These are phyloP conservation scores for Yarrowia hollandica DNA, from an alignment of 805 yeast species.

Conservation along the genomic window DNA sequence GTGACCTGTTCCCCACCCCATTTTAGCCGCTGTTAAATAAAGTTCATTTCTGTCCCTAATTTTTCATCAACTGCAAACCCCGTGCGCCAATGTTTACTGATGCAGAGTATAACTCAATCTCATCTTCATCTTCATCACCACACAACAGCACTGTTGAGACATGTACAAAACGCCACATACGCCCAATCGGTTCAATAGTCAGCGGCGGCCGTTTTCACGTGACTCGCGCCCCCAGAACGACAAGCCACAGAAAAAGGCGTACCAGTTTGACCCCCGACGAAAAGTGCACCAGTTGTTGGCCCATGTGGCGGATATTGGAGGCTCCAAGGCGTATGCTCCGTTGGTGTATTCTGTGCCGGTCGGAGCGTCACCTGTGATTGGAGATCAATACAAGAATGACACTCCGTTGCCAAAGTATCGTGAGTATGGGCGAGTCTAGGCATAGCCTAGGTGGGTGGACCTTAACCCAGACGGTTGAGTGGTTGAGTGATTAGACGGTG, in stretches of 20 bases:
- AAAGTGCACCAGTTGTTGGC: constrained; percentile 20
- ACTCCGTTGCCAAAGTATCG: constrained; percentile 36
- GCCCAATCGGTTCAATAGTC: constrained; percentile 22
- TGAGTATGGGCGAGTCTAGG: no score
- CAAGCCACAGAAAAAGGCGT: constrained; percentile 17
- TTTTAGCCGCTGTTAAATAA: no score
- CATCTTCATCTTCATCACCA: background rate
- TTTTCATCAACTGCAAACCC: no score
- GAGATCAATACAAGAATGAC: constrained; percentile 38
- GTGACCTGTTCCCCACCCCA: no score
- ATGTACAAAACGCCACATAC: constrained; percentile 23
- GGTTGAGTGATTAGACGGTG: no score
- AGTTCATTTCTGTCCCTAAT: no score
- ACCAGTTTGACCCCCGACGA: constrained; percentile 29
- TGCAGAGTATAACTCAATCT: constrained; percentile 1
- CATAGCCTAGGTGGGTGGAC: no score
- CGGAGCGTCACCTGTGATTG: constrained; percentile 32
- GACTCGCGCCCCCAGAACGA: background rate
- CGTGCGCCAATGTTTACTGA: no score
- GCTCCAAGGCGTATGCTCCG: constrained; percentile 38
- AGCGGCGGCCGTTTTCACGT: constrained; percentile 12
- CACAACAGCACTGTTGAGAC: no score
- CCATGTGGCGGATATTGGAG: constrained; percentile 34
- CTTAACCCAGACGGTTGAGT: no score
- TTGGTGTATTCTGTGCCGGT: constrained; percentile 36